A percentile compares a stretch with the other conserved stretches of the same genome.
These are phyloP conservation scores for Dactylellina cionopaga DNA, from an alignment of 2,329 filamentous ascomycete species.

Conservation along the genomic window DNA sequence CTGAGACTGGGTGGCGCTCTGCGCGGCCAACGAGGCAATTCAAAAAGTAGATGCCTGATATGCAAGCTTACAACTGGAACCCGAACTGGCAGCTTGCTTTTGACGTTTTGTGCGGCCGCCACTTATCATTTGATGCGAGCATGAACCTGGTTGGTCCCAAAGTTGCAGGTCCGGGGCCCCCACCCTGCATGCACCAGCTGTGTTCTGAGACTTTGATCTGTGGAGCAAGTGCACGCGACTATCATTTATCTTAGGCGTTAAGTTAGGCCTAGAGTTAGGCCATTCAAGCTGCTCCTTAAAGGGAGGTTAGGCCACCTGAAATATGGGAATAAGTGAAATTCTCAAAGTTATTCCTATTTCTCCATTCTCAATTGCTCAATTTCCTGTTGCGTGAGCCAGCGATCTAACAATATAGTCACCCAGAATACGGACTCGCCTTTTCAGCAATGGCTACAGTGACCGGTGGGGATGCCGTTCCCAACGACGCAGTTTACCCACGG, in stretches of 20 bases:
- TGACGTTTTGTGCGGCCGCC: slow-evolving; percentile 41
- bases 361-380: slow-evolving; percentile 5
- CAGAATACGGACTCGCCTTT: slow-evolving; percentile 11
- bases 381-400: slow-evolving; percentile 26
- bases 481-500: slow-evolving; percentile 30
- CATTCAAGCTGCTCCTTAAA: slow-evolving; percentile 12
- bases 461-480: slow-evolving; percentile 26
- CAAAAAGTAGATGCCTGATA: slow-evolving; percentile 51
- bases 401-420: slow-evolving; percentile 10
- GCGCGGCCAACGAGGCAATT: slow-evolving; percentile 42
- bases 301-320: not conserved
- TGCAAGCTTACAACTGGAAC: slow-evolving; percentile 43
- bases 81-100: slow-evolving; percentile 50
- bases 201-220: slow-evolving; percentile 29
- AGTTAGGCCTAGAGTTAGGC: slow-evolving; percentile 6
- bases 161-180: slow-evolving; percentile 50
- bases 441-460: slow-evolving; percentile 38
- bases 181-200: slow-evolving; percentile 31
- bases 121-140: slow-evolving; percentile 42
- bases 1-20: slow-evolving; percentile 41
- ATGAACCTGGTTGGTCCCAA: slow-evolving; percentile 45
- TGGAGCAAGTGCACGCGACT: slow-evolving; percentile 45
- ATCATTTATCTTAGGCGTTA: slow-evolving; percentile 48
- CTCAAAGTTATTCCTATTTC: slow-evolving; percentile 20
- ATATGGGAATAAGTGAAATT: slow-evolving; percentile 5